Base-by-base conservation (phyloP, 2,329 filamentous ascomycete species). In the Colletotrichum somersetense region DNA sequence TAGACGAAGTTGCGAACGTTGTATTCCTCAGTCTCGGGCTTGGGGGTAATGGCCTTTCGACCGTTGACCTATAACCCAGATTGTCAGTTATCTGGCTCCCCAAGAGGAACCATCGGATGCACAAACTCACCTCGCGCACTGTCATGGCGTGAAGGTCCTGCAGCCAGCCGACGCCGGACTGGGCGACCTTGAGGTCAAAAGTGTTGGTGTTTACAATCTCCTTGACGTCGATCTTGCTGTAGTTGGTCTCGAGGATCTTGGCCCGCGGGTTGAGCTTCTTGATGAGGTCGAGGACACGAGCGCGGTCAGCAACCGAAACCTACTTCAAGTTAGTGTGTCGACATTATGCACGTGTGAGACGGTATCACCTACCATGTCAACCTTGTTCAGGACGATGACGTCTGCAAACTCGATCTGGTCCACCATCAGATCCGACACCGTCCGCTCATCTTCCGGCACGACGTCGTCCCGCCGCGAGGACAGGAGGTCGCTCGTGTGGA, bases 381-480 rank as follows among this genome's bases (percentile, higher is more conserved):
- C 83, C 79, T 94, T 94, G 81, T 94, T 94, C 26, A 93, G 81
- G 4, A 93, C 85, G 18, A 94, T 86, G 8, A 93, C 91, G 74
- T 94, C 91, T 0, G 92, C 91, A 75, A 94, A 94, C 79, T 94
- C 92, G 71, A 94, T 92, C 76, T 94, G 92, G 75, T 94, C 92
- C 0, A 93, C 91, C 86, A 93, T 92, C 0, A 94, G 85, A 75
- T 94, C 91, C 0, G 91, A 93, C 2, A 94, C 91, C 0, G 91
- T 93, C 0, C 92, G 84, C 75, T 94, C 91, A 72, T 94, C 92
- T 74, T 94, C 92, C 0, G 88, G 79, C 6, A 88, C 84, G 1
- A 91, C 88, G 38, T 91, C 89, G 6, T 91, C 85, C 16, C 84
- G 89, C 2, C 92, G 86, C 30, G 89, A 87, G 0, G 90, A 91